Evolutionary conservation across 495 filamentous ascomycete genomes (phyloP).

Genomic region (Thermochaetoides thermophila): DNA sequence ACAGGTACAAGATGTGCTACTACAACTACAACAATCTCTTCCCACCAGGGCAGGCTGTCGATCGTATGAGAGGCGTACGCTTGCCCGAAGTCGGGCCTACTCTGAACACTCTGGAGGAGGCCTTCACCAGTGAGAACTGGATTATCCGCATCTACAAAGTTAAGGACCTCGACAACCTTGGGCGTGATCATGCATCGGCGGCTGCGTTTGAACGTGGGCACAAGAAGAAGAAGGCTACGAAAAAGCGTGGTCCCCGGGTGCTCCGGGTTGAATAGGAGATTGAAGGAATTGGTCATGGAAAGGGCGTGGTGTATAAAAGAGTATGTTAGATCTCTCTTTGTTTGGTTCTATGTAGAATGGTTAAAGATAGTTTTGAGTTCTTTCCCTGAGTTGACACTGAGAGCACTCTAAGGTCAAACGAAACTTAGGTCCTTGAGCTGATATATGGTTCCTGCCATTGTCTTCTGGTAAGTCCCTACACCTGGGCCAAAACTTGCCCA

Average conservation of each 20-base stretch:
- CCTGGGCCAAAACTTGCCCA: no score
- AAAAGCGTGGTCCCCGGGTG: constrained; percentile 63
- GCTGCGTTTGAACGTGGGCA: constrained; percentile 81
- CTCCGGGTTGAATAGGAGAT: constrained; percentile 74
- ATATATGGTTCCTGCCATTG: no score
- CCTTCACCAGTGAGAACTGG: constrained; percentile 99
- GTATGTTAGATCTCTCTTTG: no score
- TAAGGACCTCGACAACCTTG: constrained; percentile 94
- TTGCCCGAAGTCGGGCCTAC: constrained; percentile 77
- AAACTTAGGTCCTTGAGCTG: no score
- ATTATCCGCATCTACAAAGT: constrained; percentile 99
- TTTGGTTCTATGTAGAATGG: no score
- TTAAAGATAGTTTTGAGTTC: no score
- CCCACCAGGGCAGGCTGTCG: constrained; percentile 77
- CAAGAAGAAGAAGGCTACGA: constrained; percentile 81
- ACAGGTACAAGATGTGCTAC: constrained; percentile 99
- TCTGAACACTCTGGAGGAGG: constrained; percentile 84
- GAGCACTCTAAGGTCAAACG: no score
- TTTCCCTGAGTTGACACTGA: no score
- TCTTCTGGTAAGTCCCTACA: no score
- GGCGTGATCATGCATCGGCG: constrained; percentile 72
- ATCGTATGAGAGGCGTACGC: constrained; percentile 70
- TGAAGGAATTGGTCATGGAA: no score
- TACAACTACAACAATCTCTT: constrained; percentile 93
- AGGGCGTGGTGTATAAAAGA: no score